Percentiles rank a stretch among this genome's conserved stretches.
phyloP scores from a whole-genome alignment of 1,139 yeast genomes.

The Lodderomyces beijingensis region DNA sequence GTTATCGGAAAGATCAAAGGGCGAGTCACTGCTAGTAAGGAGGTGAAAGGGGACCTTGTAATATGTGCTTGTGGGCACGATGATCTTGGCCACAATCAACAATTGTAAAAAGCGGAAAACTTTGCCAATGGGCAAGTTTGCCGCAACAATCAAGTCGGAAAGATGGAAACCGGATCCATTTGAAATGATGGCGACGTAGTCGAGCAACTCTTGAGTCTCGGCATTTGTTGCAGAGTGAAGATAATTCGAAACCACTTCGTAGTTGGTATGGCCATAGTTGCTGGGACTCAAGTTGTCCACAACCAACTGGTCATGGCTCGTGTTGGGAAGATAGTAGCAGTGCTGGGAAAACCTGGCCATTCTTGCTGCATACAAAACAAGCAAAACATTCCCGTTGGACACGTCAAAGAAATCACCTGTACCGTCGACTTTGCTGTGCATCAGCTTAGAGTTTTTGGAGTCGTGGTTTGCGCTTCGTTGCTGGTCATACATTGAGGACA shows the following conservation, averaged over 20 bases:
- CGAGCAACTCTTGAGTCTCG: slow-evolving; percentile 23
- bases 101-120: slow-evolving; percentile 27
- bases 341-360: slow-evolving; percentile 11
- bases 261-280: slow-evolving; percentile 4
- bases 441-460: not conserved
- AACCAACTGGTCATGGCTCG: slow-evolving; percentile 5
- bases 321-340: slow-evolving; percentile 6
- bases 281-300: slow-evolving; percentile 3
- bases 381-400: slow-evolving; percentile 9
- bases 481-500: slow-evolving; percentile 8
- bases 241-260: slow-evolving; percentile 12
- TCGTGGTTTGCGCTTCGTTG: too few species aligned
- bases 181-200: slow-evolving; percentile 43
- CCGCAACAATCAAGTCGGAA: slow-evolving; percentile 39
- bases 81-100: slow-evolving; percentile 29
- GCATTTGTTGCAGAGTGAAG: slow-evolving; percentile 14
- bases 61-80: slow-evolving; percentile 39
- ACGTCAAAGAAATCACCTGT: slow-evolving; percentile 7
- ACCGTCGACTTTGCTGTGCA: not conserved
- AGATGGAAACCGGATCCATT: slow-evolving; percentile 40
- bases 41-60: slow-evolving; percentile 48
- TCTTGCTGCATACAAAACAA: slow-evolving; percentile 6
- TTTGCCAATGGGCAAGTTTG: slow-evolving; percentile 26
- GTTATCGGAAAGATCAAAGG: slow-evolving; percentile 34
- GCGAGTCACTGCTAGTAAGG: slow-evolving; percentile 26